Conservation (phyloP, 163 green algal genomes). For the Trebouxia gelatinosa region DNA sequence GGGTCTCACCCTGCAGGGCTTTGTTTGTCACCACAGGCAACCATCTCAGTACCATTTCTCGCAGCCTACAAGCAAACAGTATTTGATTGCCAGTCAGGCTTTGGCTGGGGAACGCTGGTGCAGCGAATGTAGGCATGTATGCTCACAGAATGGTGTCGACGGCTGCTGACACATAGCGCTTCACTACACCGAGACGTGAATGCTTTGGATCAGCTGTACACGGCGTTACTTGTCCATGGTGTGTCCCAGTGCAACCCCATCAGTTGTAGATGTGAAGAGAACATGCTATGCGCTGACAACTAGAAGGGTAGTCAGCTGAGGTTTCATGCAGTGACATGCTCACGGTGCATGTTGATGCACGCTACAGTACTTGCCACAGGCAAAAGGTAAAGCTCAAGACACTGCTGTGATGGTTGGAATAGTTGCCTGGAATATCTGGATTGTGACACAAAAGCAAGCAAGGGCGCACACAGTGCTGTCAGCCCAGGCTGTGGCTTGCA, state of each 20-base stretch:
- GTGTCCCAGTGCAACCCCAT: background rate
- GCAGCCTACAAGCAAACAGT: conserved; percentile 48
- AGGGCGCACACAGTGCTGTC: background rate
- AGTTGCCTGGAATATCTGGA: background rate
- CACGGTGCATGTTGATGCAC: no score
- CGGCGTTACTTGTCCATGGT: background rate
- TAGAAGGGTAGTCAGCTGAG: no score
- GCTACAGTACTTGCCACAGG: no score
- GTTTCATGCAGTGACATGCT: no score
- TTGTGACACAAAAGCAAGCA: background rate
- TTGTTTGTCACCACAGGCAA: conserved; percentile 83
- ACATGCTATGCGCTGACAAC: no score
- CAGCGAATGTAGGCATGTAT: background rate
- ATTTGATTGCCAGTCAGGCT: no score
- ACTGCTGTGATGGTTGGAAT: background rate
- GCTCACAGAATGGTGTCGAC: background rate
- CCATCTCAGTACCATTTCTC: conserved; percentile 86
- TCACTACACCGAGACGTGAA: no score
- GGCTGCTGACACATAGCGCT: background rate
- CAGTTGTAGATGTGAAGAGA: no score
- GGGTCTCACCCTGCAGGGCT: conserved; percentile 54
- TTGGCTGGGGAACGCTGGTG: background rate
- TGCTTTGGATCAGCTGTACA: background rate
- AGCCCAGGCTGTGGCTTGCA: no score
- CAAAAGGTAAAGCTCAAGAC: no score